phyloP scores from a whole-genome alignment of 257 asterid genomes.

The Penstemon newberryi region DNA sequence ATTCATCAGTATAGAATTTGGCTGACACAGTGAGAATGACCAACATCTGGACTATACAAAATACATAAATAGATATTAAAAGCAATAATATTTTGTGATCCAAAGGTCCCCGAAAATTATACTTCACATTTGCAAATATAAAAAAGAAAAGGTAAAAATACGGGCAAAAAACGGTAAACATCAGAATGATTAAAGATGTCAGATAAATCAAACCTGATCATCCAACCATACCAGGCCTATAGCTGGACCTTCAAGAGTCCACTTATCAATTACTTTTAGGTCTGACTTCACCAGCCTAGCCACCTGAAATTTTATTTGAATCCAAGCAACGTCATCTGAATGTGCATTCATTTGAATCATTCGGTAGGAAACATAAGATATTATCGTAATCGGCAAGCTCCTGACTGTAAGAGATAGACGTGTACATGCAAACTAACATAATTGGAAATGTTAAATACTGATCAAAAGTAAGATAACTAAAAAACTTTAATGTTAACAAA shows the following conservation, averaged over 20 bases:
- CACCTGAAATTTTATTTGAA: conserved; percentile 68
- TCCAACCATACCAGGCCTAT: conserved; percentile 91
- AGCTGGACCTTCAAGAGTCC: conserved; percentile 76
- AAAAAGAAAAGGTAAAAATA: too few species aligned
- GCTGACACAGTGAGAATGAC: conserved; percentile 71
- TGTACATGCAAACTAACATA: background rate
- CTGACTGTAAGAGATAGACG: conserved; percentile 1
- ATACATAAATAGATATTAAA: background rate
- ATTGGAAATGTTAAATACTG: conserved; percentile 10
- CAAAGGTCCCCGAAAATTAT: conserved; percentile 12
- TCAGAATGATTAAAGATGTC: background rate
- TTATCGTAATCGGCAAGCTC: conserved; percentile 14
- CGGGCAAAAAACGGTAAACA: conserved; percentile 8
- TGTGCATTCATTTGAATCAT: conserved; percentile 23
- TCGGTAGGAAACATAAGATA: conserved; percentile 38
- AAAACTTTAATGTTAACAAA: conserved; percentile 18
- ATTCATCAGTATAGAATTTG: conserved; percentile 65
- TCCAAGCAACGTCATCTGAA: conserved; percentile 80
- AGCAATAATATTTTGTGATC: conserved; percentile 24
- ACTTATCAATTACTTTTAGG: conserved; percentile 57
- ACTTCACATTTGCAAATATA: conserved; percentile 7
- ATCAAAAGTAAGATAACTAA: background rate
- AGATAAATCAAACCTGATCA: conserved; percentile 60
- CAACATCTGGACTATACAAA: conserved; percentile 61
- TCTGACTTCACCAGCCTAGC: conserved; percentile 83